phyloP scores from a whole-genome alignment of 2,329 filamentous ascomycete species.

The Chrysoporthe austroafricana region DNA sequence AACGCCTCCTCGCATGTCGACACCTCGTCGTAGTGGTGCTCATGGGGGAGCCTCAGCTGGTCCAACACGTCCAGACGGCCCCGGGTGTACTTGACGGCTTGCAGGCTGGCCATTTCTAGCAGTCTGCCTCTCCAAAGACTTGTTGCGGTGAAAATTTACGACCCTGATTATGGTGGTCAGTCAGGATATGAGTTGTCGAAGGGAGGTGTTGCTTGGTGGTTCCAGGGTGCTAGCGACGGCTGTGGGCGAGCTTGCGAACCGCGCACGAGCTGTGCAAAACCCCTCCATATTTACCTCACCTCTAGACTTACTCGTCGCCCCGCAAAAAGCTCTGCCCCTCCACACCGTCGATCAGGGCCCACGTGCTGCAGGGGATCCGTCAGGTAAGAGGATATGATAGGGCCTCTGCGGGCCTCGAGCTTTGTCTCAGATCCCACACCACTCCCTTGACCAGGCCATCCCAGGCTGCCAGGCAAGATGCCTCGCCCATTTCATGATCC shows the following conservation, averaged over 20 bases:
- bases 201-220: neutral
- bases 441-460: no score
- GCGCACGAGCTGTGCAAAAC: no score
- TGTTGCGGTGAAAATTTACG: neutral
- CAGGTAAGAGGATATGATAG: no score
- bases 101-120: conserved; percentile 58
- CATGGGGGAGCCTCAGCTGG: conserved; percentile 80
- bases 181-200: neutral
- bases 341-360: neutral
- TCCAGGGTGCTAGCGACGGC: no score
- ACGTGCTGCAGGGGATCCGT: conserved; percentile 1
- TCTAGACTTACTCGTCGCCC: neutral
- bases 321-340: conserved; percentile 5
- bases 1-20: conserved; percentile 75
- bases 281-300: neutral
- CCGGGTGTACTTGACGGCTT: conserved; percentile 77
- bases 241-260: no score
- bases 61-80: conserved; percentile 78
- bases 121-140: no score
- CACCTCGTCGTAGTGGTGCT: conserved; percentile 76
- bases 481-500: no score
- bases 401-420: no score
- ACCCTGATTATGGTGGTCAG: neutral
- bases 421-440: no score
- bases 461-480: no score